phyloP scores from a whole-genome alignment of 768 basidiomycete genomes.

The Amanita muscaria region DNA sequence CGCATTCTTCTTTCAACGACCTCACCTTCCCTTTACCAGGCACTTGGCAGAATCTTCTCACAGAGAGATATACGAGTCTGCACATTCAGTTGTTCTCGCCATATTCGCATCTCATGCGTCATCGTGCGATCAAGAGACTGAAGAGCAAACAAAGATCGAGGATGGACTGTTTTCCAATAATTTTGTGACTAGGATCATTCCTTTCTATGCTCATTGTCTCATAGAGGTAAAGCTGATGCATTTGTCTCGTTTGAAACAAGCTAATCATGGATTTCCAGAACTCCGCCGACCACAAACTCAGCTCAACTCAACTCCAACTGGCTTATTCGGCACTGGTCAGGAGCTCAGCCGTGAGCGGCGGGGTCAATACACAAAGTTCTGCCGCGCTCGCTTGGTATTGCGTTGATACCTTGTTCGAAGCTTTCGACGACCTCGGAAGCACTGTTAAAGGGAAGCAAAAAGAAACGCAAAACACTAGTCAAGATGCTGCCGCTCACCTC shows the following conservation, averaged over 20 bases:
- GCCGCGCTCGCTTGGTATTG: slow-evolving; percentile 60
- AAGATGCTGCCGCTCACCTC: slow-evolving; percentile 10
- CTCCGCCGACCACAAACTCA: slow-evolving; percentile 52
- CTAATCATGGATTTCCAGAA: slow-evolving; percentile 34
- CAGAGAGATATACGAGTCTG: slow-evolving; percentile 77
- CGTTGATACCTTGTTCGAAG: slow-evolving; percentile 44
- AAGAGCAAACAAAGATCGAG: slow-evolving; percentile 3
- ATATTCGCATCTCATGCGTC: slow-evolving; percentile 50
- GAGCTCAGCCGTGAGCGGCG: slow-evolving; percentile 44
- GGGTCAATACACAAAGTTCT: slow-evolving; percentile 17
- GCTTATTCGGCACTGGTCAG: slow-evolving; percentile 68
- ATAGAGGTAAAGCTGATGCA: slow-evolving; percentile 47
- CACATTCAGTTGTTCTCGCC: slow-evolving; percentile 76
- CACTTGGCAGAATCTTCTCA: slow-evolving; percentile 50
- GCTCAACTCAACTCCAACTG: slow-evolving; percentile 55
- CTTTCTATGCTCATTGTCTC: slow-evolving; percentile 65
- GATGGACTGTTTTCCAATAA: slow-evolving; percentile 18
- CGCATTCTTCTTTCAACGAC: background rate
- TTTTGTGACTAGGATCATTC: slow-evolving; percentile 52
- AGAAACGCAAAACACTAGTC: slow-evolving; percentile 10
- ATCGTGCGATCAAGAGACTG: slow-evolving; percentile 17
- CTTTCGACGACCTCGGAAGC: slow-evolving; percentile 28
- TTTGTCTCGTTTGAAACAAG: background rate
- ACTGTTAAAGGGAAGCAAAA: slow-evolving; percentile 15
- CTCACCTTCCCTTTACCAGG: slow-evolving; percentile 24